Base-by-base conservation (phyloP, 805 yeast species). In the Wickerhamomyces xylosicus region DNA sequence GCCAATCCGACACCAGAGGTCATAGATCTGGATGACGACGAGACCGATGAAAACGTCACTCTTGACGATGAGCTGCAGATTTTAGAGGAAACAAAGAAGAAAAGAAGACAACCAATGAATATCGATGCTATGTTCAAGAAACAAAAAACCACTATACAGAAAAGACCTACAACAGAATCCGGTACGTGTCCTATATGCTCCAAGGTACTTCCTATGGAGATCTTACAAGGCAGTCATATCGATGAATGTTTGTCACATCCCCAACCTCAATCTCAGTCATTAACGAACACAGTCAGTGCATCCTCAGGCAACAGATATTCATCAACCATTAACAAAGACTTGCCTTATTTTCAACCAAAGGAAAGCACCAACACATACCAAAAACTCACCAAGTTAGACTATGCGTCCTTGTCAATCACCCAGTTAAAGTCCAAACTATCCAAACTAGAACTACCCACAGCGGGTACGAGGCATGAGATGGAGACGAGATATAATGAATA, bases 401-500 rank as follows among this genome's bases (percentile, higher is more conserved):
- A 75, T 45, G 63, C 71, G 11, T 66, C 83, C 0, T 59, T 83
- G 42, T 62, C 77, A 3, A 72, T 76, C 2, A 57, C 76, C 3
- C 77, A 77, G 48, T 60, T 87, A 11, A 77, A 77, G 47, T 76
- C 73, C 35, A 77, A 77, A 52, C 61, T 89, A 14, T 37, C 64
- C 2, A 65, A 70, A 7, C 54, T 74, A 18, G 73, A 74, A 13
- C 56, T 89, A 6, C 72, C 87, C 0, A 65, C 75, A 0, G 57
- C 54, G 9, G 97, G 97, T 0, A 58, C 79, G 1, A 65, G 85
- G 43, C 60, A 59, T 14, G 79, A 74, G 45, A 51, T 87, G 48
- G 89, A 84, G 43, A 59, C 71, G 16, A 61, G 97, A 32, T 83
- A 83, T 53, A 79, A 75, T 44, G 90, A 87, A 47, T 89, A 77